These are phyloP conservation scores for Sanghuangporus weigelae DNA, from an alignment of 1,284 basidiomycete species.

Conservation along the genomic window DNA sequence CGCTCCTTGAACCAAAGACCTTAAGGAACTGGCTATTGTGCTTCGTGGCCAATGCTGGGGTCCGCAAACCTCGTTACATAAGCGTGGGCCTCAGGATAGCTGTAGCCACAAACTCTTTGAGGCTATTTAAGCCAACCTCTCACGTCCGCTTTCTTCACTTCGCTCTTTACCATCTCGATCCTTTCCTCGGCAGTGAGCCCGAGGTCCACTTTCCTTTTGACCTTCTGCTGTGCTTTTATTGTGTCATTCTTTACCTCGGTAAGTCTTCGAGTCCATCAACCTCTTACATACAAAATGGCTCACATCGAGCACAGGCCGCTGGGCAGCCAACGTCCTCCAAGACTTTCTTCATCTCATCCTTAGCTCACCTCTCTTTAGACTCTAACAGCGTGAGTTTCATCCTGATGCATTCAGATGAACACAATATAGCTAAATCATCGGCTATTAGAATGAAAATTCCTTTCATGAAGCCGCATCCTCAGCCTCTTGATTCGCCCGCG, in stretches of 20 bases:
- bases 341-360: neutral
- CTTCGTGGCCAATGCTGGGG: neutral
- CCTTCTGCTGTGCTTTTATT: neutral
- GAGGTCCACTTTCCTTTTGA: neutral
- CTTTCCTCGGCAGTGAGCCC: neutral
- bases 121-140: neutral
- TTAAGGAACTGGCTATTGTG: neutral
- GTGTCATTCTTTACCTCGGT: neutral
- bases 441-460: neutral
- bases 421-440: neutral
- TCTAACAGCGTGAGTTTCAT: neutral
- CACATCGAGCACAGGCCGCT: neutral
- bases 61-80: neutral
- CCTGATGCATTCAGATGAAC: neutral
- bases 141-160: neutral
- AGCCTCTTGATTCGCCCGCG: neutral
- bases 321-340: neutral
- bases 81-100: neutral
- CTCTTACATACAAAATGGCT: neutral
- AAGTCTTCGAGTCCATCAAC: neutral
- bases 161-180: neutral
- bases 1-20: neutral
- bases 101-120: neutral
- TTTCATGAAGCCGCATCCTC: neutral
- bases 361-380: no score